phyloP scores from a whole-genome alignment of 495 filamentous ascomycete species.

The Evernia prunastri region DNA sequence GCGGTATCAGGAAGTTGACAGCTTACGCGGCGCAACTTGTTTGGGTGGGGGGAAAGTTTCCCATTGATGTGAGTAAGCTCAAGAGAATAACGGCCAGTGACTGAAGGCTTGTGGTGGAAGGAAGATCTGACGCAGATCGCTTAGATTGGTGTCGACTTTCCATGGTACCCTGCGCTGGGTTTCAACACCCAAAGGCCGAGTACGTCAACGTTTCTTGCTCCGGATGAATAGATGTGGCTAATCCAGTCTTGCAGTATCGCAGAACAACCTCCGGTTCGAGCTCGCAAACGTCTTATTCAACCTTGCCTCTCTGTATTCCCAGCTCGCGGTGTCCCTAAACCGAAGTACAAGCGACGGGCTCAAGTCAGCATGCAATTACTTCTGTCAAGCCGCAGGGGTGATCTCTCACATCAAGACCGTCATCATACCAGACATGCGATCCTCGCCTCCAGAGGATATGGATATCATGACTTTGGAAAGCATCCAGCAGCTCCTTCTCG shows the following conservation, averaged over 20 bases:
- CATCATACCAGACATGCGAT: constrained; percentile 78
- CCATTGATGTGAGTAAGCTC: constrained; percentile 68
- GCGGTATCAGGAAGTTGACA: constrained; percentile 79
- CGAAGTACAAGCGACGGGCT: constrained; percentile 76
- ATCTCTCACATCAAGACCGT: constrained; percentile 69
- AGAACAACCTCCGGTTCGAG: constrained; percentile 93
- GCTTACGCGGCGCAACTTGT: constrained; percentile 87
- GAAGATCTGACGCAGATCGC: neutral
- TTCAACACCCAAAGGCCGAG: constrained; percentile 74
- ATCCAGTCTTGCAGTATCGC: constrained; percentile 47
- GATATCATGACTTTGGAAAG: constrained; percentile 79
- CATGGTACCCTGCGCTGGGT: constrained; percentile 89
- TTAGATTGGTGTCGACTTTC: constrained; percentile 90
- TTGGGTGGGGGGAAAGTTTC: constrained; percentile 93
- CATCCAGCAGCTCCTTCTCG: constrained; percentile 74
- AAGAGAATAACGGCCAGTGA: neutral
- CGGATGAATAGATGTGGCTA: constrained; percentile 9
- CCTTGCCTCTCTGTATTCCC: constrained; percentile 85
- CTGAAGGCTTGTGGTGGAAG: neutral
- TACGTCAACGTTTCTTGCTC: constrained; percentile 29
- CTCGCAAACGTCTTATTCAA: constrained; percentile 92
- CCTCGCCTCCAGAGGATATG: constrained; percentile 91
- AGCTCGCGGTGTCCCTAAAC: constrained; percentile 76
- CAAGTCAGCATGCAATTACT: constrained; percentile 84
- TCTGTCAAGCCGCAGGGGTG: constrained; percentile 82